A percentile compares a stretch with the other conserved stretches of the same genome.
Conservation (phyloP, 805 yeast species). For the Ogataea zsoltii region DNA sequence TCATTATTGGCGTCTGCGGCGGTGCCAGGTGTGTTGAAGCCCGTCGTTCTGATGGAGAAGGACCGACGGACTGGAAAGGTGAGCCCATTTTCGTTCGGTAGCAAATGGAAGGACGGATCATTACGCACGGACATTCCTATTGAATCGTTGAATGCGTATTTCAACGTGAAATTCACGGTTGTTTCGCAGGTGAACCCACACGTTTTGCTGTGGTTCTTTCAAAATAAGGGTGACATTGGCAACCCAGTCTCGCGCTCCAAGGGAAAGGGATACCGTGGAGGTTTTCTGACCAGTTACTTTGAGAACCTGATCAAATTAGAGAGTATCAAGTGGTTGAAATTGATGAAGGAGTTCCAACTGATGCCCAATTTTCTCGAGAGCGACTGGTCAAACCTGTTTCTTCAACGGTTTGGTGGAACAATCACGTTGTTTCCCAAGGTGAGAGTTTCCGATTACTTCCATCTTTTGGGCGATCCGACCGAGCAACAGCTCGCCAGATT, state of each 20-base stretch:
- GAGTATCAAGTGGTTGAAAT: slow-evolving; percentile 72
- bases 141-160: slow-evolving; percentile 69
- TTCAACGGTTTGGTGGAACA: slow-evolving; percentile 73
- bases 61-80: slow-evolving; percentile 37
- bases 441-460: slow-evolving; percentile 55
- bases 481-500: slow-evolving; percentile 54
- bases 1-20: slow-evolving; percentile 76
- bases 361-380: slow-evolving; percentile 69
- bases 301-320: slow-evolving; percentile 74
- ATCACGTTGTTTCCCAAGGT: slow-evolving; percentile 78
- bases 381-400: slow-evolving; percentile 79
- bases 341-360: slow-evolving; percentile 63
- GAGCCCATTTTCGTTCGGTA: slow-evolving; percentile 71
- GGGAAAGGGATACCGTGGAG: slow-evolving; percentile 68
- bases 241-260: slow-evolving; percentile 66
- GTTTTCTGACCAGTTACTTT: slow-evolving; percentile 68
- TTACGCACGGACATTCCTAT: slow-evolving; percentile 78
- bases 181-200: slow-evolving; percentile 87
- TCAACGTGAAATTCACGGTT: slow-evolving; percentile 71
- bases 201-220: slow-evolving; percentile 70
- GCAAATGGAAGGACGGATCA: slow-evolving; percentile 78
- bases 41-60: slow-evolving; percentile 74
- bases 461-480: slow-evolving; percentile 68
- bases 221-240: slow-evolving; percentile 80
- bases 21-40: slow-evolving; percentile 79